Percentiles rank a stretch among this genome's conserved stretches.
phyloP scores from a whole-genome alignment of 768 basidiomycete genomes.

The Lactarius evosmus region DNA sequence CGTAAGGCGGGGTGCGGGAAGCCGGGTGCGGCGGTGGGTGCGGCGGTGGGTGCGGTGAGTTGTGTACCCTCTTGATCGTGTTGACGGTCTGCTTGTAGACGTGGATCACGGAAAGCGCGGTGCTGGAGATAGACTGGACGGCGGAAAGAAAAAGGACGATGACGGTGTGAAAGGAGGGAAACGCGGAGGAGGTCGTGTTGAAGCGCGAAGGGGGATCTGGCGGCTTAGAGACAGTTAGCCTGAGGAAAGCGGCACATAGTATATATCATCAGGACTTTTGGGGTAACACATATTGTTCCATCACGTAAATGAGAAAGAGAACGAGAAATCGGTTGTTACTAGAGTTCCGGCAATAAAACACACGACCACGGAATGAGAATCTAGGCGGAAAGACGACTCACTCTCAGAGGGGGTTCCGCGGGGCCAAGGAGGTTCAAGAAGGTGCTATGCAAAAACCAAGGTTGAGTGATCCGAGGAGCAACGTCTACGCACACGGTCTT shows the following conservation, averaged over 20 bases:
- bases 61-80: slow-evolving; percentile 65
- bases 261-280: neutral
- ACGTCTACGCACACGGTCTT: slow-evolving; percentile 59
- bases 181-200: slow-evolving; percentile 28
- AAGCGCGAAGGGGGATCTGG: slow-evolving; percentile 31
- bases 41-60: slow-evolving; percentile 3
- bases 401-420: slow-evolving; percentile 10
- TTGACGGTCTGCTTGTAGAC: slow-evolving; percentile 60
- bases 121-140: slow-evolving; percentile 67
- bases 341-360: neutral
- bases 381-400: slow-evolving; percentile 4
- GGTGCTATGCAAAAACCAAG: slow-evolving; percentile 83
- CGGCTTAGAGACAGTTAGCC: slow-evolving; percentile 25
- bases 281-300: neutral
- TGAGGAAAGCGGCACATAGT: neutral
- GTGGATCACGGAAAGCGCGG: slow-evolving; percentile 63
- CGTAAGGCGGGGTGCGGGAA: neutral
- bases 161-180: slow-evolving; percentile 47
- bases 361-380: neutral
- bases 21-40: slow-evolving; percentile 11
- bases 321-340: neutral
- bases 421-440: slow-evolving; percentile 65
- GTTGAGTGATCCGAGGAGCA: slow-evolving; percentile 66
- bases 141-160: slow-evolving; percentile 71
- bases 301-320: neutral